Conservation (phyloP, 176 grass and related monocot species). For the Aegilops umbellulata region DNA sequence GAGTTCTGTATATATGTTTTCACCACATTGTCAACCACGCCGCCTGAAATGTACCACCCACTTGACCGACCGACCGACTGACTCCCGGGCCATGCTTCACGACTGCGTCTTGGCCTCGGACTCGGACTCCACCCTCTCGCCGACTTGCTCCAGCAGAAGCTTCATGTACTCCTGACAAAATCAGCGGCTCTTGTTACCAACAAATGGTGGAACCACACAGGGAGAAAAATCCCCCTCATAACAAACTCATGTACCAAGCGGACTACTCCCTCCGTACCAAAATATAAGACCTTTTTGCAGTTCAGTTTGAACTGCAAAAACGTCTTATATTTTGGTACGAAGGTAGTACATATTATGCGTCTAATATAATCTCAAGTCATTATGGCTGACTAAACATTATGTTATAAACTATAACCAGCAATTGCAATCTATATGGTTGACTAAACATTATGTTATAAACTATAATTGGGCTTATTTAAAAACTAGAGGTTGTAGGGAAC, state of each 20-base stretch:
- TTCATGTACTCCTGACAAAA: conserved; percentile 36
- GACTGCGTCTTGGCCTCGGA: background rate
- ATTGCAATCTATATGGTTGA: background rate
- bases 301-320: no score
- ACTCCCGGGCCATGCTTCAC: background rate
- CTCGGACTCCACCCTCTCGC: conserved; percentile 32
- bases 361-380: background rate
- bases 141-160: conserved; percentile 34
- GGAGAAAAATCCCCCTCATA: background rate
- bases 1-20: no score
- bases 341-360: background rate
- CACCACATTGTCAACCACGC: no score
- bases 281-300: no score
- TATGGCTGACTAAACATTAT: background rate
- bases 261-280: no score
- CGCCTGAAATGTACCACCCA: no score
- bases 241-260: background rate
- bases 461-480: background rate
- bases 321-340: no score
- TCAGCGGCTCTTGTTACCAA: background rate
- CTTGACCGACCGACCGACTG: no score
- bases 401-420: background rate
- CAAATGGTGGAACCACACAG: background rate
- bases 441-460: background rate
- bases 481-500: background rate